These are phyloP conservation scores for Stephania yunnanensis DNA, from an alignment of 164 flowering plant genomes.

Conservation along the genomic window DNA sequence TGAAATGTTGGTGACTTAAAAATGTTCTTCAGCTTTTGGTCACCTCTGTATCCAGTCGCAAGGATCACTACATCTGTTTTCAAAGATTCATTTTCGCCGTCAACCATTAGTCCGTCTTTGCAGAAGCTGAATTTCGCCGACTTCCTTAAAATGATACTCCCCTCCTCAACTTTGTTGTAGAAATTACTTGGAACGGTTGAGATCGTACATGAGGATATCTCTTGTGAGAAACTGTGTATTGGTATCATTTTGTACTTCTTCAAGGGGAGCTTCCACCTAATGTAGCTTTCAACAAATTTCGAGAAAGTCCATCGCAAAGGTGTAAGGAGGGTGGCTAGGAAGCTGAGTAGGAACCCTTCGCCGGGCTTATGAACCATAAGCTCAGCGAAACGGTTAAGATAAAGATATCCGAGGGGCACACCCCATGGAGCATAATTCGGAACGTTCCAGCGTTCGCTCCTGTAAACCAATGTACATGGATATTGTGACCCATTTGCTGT, in stretches of 20 bases:
- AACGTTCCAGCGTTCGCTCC: constrained; percentile 42
- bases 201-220: constrained; percentile 33
- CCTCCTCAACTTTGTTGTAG: constrained; percentile 52
- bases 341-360: constrained; percentile 37
- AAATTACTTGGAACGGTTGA: constrained; percentile 41
- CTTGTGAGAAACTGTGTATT: constrained; percentile 37
- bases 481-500: constrained; percentile 33
- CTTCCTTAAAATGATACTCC: constrained; percentile 52
- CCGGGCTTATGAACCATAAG: constrained; percentile 59
- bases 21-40: constrained; percentile 42
- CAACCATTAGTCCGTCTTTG: constrained; percentile 42
- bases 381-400: constrained; percentile 53
- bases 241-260: constrained; percentile 53
- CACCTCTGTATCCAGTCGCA: constrained; percentile 57
- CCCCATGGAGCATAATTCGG: constrained; percentile 55
- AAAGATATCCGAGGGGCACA: constrained; percentile 30
- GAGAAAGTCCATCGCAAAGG: constrained; percentile 63
- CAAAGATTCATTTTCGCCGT: constrained; percentile 25
- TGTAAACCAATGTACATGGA: constrained; percentile 52
- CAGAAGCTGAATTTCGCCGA: constrained; percentile 38
- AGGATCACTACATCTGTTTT: constrained; percentile 54
- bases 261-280: constrained; percentile 40
- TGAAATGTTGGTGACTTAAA: constrained; percentile 39
- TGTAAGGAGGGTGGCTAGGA: constrained; percentile 48
- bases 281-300: constrained; percentile 50